Conservation (phyloP, 768 basidiomycete species). For the Termitomyces sp. region DNA sequence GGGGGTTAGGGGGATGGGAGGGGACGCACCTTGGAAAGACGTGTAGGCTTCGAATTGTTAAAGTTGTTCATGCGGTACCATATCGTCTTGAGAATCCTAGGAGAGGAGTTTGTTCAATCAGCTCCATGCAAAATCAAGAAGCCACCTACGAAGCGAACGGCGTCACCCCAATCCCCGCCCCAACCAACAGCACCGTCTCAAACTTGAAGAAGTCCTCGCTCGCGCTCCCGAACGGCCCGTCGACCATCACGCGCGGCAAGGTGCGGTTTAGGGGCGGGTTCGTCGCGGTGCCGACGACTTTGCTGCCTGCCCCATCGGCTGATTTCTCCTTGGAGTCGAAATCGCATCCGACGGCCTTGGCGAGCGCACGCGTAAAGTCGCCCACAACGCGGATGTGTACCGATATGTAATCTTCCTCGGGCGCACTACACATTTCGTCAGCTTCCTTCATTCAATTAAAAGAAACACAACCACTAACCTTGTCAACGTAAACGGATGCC, state of each 20-base stretch:
- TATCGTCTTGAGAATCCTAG: slow-evolving; percentile 83
- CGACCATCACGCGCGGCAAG: slow-evolving; percentile 92
- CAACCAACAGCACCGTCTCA: slow-evolving; percentile 85
- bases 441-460: too few species aligned
- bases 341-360: slow-evolving; percentile 81
- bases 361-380: slow-evolving; percentile 83
- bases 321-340: slow-evolving; percentile 52
- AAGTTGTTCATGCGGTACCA: slow-evolving; percentile 97
- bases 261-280: slow-evolving; percentile 65
- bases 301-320: slow-evolving; percentile 54
- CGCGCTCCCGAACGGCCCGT: slow-evolving; percentile 92
- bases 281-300: slow-evolving; percentile 53
- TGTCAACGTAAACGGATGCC: slow-evolving; percentile 96
- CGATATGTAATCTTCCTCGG: slow-evolving; percentile 93
- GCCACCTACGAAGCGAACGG: slow-evolving; percentile 86
- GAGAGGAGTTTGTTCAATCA: neutral
- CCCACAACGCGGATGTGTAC: slow-evolving; percentile 92
- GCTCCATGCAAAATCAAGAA: neutral
- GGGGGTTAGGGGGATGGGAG: neutral
- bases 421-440: slow-evolving; percentile 65
- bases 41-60: slow-evolving; percentile 67
- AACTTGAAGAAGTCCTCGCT: slow-evolving; percentile 90
- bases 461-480: too few species aligned
- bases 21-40: slow-evolving; percentile 68
- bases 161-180: slow-evolving; percentile 95